These are phyloP conservation scores for Candida ovalis DNA, from an alignment of 805 yeast genomes.

Conservation along the genomic window DNA sequence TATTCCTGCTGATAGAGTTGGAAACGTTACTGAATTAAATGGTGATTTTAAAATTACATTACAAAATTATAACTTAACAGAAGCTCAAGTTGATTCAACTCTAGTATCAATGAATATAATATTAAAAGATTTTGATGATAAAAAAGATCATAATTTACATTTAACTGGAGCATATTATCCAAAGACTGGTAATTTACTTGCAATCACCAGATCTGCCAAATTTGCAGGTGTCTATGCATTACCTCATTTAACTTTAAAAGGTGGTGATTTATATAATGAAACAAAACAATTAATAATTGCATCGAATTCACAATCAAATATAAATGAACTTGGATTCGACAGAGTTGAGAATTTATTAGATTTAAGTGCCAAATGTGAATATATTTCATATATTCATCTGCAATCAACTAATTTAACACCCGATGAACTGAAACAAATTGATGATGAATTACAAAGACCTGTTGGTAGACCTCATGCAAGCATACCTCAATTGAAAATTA, in stretches of 20 bases:
- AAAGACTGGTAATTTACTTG: conserved; percentile 57
- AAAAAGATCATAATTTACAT: conserved; percentile 45
- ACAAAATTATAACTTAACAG: conserved; percentile 13
- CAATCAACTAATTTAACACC: conserved; percentile 53
- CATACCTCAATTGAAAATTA: conserved; percentile 54
- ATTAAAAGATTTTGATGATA: conserved; percentile 43
- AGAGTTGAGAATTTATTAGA: conserved; percentile 35
- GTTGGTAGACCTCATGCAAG: conserved; percentile 69
- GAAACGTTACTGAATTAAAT: conserved; percentile 25
- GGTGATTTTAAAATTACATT: conserved; percentile 23
- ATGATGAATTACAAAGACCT: conserved; percentile 69
- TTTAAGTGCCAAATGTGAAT: conserved; percentile 56
- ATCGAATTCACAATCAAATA: conserved; percentile 38
- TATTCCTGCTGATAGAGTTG: conserved; percentile 12
- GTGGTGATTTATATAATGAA: conserved; percentile 38
- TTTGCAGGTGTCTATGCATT: conserved; percentile 59
- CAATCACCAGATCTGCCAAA: conserved; percentile 59
- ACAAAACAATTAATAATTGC: conserved; percentile 43
- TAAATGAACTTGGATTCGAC: conserved; percentile 37
- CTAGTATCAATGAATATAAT: conserved; percentile 29
- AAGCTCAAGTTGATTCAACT: conserved; percentile 26
- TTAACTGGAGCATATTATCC: conserved; percentile 66
- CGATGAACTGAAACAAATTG: conserved; percentile 57
- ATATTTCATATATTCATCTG: conserved; percentile 62
- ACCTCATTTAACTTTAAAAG: conserved; percentile 47